Base-by-base conservation (phyloP, 495 filamentous ascomycete species). In the Aspergillus hancockii region DNA sequence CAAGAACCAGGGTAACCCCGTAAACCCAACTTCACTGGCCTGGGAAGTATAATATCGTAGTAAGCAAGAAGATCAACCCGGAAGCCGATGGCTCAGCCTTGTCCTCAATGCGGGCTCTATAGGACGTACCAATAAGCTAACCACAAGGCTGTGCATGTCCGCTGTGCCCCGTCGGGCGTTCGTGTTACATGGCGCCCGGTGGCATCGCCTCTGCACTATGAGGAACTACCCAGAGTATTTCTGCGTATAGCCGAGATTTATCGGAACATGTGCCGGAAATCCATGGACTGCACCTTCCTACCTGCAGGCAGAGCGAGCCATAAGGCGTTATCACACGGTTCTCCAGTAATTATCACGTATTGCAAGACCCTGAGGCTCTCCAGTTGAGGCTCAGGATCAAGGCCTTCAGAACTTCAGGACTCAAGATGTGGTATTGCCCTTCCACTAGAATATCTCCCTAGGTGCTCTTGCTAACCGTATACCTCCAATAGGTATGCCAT, bases 401-500 rank as follows among this genome's bases (percentile, higher is more conserved):
- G 7, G 25, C 7, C 25, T 28, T 28, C 25, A 28, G 25, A 3
- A 7, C 7, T 28, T 28, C 25, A 28, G 25, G 34, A 36, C 12
- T 36, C 34, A 36, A 10, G 9, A 36, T 36, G 34, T 36, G 34
- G 34, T 36, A 36, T 10, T 36, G 34, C 8, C 13, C n/a, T 12
- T 14, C 38, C 14, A 41, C 16, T 3, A 36, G 3, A 14, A 5
- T 36, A 36, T 36, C 10, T 14, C 8, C 32, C 10, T 14, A 41
- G n/a, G n/a, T 6, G 38, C 14, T 41, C 1, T 10, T 10, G 34
- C 38, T n/a, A 16, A n/a, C 38, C n/a, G n/a, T 16, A 41, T 6
- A 14, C 16, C 3, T 41, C 16, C 3, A 41, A 52, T 22, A 63
- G 69, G 55, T 78, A 73, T 49, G 61, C 67, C 36, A 69, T 78